A percentile compares a stretch with the other conserved stretches of the same genome.
Conservation (phyloP, 225 moss, liverwort and hornwort species). For the Physcomitrellopsis africana region DNA sequence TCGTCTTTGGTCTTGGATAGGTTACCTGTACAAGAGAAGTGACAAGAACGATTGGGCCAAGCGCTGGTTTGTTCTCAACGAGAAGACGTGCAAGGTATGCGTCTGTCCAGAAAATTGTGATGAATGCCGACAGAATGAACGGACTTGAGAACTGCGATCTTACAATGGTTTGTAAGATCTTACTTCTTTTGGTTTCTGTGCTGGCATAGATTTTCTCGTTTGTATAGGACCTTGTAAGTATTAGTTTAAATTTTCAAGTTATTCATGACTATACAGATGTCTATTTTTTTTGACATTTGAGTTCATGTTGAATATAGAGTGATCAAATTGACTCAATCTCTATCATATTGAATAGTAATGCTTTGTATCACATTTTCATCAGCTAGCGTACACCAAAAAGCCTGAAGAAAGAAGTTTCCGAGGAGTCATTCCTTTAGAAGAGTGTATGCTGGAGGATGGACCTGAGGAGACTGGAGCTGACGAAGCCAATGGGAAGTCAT, state of each 20-base stretch:
- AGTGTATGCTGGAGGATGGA: slow-evolving; percentile 87
- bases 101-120: slow-evolving; percentile 3
- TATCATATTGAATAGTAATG: slow-evolving; percentile 6
- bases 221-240: too few relatives aligned
- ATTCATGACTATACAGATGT: too few relatives aligned
- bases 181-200: too few relatives aligned
- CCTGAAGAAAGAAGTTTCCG: slow-evolving; percentile 88
- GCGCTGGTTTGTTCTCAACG: slow-evolving; percentile 95
- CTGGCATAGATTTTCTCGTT: too few relatives aligned
- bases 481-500: slow-evolving; percentile 41
- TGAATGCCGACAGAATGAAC: neutral
- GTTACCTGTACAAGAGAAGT: slow-evolving; percentile 79
- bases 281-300: too few relatives aligned
- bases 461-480: slow-evolving; percentile 59
- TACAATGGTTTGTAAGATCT: too few relatives aligned
- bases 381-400: slow-evolving; percentile 90
- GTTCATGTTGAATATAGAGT: too few relatives aligned
- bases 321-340: neutral
- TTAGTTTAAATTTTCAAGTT: too few relatives aligned
- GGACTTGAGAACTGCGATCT: neutral
- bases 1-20: slow-evolving; percentile 38
- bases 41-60: slow-evolving; percentile 79
- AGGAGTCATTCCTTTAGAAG: slow-evolving; percentile 80
- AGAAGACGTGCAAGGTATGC: slow-evolving; percentile 77
- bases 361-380: slow-evolving; percentile 22